Conservation (phyloP, 75 land plant genomes). For the Azolla pinnata region DNA sequence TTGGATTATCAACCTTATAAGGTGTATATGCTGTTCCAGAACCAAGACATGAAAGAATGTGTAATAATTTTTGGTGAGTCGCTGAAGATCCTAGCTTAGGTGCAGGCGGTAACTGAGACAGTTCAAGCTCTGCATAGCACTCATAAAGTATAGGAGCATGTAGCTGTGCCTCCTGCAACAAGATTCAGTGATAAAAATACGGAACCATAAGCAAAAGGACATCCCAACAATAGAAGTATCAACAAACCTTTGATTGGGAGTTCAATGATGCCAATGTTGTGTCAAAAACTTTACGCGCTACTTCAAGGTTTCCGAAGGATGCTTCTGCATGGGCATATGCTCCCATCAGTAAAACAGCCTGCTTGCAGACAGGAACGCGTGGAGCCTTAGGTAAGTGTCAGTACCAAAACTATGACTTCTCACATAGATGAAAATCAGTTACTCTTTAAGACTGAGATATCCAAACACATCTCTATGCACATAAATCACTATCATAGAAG, state of each 20-base stretch:
- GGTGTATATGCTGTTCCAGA: conserved; percentile 41
- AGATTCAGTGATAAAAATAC: neutral
- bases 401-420: no score
- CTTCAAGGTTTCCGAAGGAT: conserved; percentile 60
- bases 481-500: no score
- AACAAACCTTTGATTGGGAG: conserved; percentile 52
- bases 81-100: conserved; percentile 9
- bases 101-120: conserved; percentile 18
- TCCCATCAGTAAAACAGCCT: conserved; percentile 87
- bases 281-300: conserved; percentile 89
- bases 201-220: neutral
- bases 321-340: conserved; percentile 82
- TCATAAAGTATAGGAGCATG: conserved; percentile 59
- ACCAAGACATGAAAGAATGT: conserved; percentile 71
- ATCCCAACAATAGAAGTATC: neutral
- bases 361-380: no score
- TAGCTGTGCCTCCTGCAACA: conserved; percentile 45
- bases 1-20: conserved; percentile 17
- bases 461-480: no score
- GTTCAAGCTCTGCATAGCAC: conserved; percentile 77
- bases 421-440: no score
- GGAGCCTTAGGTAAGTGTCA: no score
- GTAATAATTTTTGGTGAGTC: conserved; percentile 40
- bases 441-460: no score
- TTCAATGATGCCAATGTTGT: conserved; percentile 59